phyloP scores from a whole-genome alignment of 2,329 filamentous ascomycete genomes.

The Xylariaceae sp. region DNA sequence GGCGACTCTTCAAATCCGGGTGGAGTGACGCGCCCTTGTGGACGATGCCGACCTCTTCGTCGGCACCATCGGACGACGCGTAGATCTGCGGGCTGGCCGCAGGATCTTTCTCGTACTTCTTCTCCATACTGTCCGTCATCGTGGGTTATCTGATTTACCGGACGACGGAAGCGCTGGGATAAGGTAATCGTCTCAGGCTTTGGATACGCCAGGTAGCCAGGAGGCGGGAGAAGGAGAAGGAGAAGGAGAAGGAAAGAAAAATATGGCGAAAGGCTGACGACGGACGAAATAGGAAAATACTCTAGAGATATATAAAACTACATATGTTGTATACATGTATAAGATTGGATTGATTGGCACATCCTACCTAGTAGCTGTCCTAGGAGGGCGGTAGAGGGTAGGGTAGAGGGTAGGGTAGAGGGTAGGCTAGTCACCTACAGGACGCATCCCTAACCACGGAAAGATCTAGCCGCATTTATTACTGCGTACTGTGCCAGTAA shows the following conservation, averaged over 20 bases:
- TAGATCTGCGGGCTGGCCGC: constrained; percentile 22
- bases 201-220: not conserved
- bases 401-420: too few relatives aligned
- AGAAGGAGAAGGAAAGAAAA: not conserved
- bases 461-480: constrained; percentile 7
- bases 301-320: not conserved
- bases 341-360: too few relatives aligned
- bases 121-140: constrained; percentile 32
- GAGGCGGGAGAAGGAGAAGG: not conserved
- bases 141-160: constrained; percentile 5
- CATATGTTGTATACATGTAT: not conserved
- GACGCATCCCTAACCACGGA: not conserved
- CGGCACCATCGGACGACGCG: constrained; percentile 21
- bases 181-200: not conserved
- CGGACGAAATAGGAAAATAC: constrained; percentile 2
- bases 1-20: constrained; percentile 42
- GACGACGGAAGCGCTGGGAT: not conserved
- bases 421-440: too few relatives aligned
- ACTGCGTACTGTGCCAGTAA: not conserved
- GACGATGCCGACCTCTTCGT: constrained; percentile 43
- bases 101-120: constrained; percentile 28
- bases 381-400: too few relatives aligned
- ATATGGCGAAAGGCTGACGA: not conserved
- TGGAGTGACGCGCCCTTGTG: constrained; percentile 39
- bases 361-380: too few relatives aligned